phyloP scores from a whole-genome alignment of 352 stramenopile genomes.

The Phytophthora megakarya region DNA sequence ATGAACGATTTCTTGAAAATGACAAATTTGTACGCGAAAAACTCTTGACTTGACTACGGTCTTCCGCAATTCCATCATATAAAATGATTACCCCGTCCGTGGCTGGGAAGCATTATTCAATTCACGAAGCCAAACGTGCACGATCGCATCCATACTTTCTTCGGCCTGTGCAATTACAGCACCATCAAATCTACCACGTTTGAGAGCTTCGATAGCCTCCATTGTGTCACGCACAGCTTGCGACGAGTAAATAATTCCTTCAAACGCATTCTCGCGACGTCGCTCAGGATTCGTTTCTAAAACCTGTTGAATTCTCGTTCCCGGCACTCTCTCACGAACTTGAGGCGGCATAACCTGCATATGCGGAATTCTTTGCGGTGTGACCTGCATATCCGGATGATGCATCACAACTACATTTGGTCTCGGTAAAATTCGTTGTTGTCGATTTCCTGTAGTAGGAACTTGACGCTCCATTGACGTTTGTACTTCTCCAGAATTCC shows the following conservation, averaged over 20 bases:
- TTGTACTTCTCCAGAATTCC: not conserved
- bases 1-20: not conserved
- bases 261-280: slow-evolving; percentile 8
- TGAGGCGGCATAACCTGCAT: not conserved
- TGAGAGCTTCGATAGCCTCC: slow-evolving; percentile 23
- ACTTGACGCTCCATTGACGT: not conserved
- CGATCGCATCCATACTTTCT: slow-evolving; percentile 20
- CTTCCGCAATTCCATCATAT: not conserved
- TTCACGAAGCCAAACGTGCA: slow-evolving; percentile 25
- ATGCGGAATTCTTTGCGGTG: no score
- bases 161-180: slow-evolving; percentile 14
- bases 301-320: slow-evolving; percentile 6
- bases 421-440: slow-evolving; percentile 6
- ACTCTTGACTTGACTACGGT: no score
- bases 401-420: not conserved
- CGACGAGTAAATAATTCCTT: slow-evolving; percentile 23
- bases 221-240: slow-evolving; percentile 28
- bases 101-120: slow-evolving; percentile 15
- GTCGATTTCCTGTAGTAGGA: not conserved
- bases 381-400: not conserved
- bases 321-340: not conserved
- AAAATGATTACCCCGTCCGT: not conserved
- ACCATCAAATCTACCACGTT: slow-evolving; percentile 17
- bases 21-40: no score
- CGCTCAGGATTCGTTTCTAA: not conserved